These are phyloP conservation scores for Trichophyton rubrum DNA, from an alignment of 2,329 filamentous ascomycete species.

Conservation along the genomic window DNA sequence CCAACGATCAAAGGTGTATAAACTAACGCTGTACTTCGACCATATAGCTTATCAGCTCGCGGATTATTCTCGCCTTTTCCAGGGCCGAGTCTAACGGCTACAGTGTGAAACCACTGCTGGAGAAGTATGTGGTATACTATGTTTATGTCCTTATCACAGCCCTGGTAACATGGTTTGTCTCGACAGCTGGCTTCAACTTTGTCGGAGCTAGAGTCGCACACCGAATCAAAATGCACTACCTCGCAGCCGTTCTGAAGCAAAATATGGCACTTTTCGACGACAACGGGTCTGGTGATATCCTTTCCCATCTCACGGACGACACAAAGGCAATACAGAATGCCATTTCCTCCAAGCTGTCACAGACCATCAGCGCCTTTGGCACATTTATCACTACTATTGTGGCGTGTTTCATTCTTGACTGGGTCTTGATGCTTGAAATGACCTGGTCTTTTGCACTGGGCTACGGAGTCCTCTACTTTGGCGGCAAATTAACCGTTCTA, in stretches of 20 bases:
- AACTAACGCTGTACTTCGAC: background rate
- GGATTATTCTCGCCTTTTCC: background rate
- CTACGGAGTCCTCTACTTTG: background rate
- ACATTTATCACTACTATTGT: background rate
- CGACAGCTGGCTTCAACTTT: constrained; percentile 73
- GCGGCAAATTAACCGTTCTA: background rate
- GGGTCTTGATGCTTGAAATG: background rate
- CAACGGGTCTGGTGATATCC: constrained; percentile 70
- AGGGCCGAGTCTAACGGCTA: background rate
- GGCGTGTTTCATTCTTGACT: background rate
- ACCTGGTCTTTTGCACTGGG: background rate
- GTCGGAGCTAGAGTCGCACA: constrained; percentile 57
- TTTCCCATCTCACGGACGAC: constrained; percentile 71
- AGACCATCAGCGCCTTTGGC: constrained; percentile 25
- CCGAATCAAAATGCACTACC: constrained; percentile 60
- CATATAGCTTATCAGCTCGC: background rate
- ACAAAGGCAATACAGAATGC: constrained; percentile 76
- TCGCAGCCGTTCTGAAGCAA: constrained; percentile 62
- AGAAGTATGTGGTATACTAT: constrained; percentile 46
- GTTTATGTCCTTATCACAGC: constrained; percentile 62
- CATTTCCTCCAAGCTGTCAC: constrained; percentile 65
- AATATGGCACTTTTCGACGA: constrained; percentile 81
- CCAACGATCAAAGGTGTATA: background rate
- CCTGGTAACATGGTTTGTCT: constrained; percentile 57
- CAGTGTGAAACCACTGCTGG: background rate